Evolutionary conservation across 169 alveolate species (phyloP), one percentile per base, ranked within the genome.

Genomic region (Ichthyophthirius multifiliis): DNA sequence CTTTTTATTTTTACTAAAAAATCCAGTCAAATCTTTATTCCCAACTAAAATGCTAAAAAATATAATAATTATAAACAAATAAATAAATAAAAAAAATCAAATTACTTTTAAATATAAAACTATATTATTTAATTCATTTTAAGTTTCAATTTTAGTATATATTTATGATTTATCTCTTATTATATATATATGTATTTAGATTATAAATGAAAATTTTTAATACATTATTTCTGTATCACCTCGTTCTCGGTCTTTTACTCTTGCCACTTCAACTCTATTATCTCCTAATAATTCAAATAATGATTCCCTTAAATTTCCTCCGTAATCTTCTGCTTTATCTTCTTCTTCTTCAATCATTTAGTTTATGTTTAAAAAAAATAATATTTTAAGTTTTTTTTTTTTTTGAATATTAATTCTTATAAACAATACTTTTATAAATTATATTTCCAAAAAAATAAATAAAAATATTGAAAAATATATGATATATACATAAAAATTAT

Each of bases 1-100:
- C 71, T 23, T 55, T 55, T 27, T 27, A 27, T 23, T 55, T 55
- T 55, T 55, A 27, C 16, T 55, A 55, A 7, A 27, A 39, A 55
- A 55, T n/a, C 71, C 71, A 55, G 13, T 55, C 71, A 55, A 55
- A 55, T 27, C 71, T 55, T 27, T 55, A 34, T 55, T 55, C 71
- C 71, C 71, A 55, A 1, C 43, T 27, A 6, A 55, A 23, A 20
- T 55, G 43, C 71, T 55, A 10, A n/a, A n/a, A n/a, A n/a, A n/a
- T 6, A 5, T 6, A 15, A 13, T 4, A 23, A 27, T 15, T 20
- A n/a, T 55, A 18, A 27, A 18, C 12, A 55, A 0, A 55, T 23
- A 27, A 15, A 27, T 0, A 13, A 27, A 23, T n/a, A 45, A n/a
- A 5, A 10, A 45, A 45, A 12, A 5, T 16, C 7, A n/a, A 55